phyloP scores from a whole-genome alignment of 768 basidiomycete species.

The Russula olivacea region DNA sequence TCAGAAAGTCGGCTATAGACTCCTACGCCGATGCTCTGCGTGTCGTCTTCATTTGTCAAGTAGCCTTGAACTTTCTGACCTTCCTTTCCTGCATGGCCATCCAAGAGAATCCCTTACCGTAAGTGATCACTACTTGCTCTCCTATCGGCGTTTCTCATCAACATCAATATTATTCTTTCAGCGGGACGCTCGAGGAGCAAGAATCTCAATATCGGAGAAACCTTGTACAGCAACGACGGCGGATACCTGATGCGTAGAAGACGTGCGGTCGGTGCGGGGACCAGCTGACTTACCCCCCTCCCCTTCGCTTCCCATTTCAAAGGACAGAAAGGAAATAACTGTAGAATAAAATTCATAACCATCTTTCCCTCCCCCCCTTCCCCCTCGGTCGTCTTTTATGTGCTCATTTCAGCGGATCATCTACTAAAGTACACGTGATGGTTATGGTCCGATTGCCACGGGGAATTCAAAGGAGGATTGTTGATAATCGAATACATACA shows the following conservation, averaged over 20 bases:
- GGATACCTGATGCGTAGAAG: constrained; percentile 11
- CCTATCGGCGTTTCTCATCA: neutral
- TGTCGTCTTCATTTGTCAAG: constrained; percentile 78
- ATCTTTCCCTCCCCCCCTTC: neutral
- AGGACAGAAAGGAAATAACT: neutral
- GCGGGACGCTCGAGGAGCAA: constrained; percentile 59
- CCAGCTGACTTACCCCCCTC: neutral
- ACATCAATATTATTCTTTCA: constrained; percentile 26
- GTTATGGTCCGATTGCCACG: neutral
- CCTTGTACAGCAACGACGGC: neutral
- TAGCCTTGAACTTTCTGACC: constrained; percentile 56
- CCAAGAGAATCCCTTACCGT: constrained; percentile 63
- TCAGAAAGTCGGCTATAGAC: constrained; percentile 57
- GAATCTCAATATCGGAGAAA: constrained; percentile 44
- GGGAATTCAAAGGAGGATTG: constrained; percentile 2
- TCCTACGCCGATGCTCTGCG: constrained; percentile 77
- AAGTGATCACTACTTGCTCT: constrained; percentile 20
- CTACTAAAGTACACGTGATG: neutral
- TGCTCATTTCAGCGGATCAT: neutral
- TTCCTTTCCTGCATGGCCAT: constrained; percentile 70
- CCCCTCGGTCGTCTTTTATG: neutral
- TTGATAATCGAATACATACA: neutral
- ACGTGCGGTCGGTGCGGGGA: neutral
- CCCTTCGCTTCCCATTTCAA: neutral
- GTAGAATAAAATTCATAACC: neutral